Base-by-base conservation (phyloP, 208 protist species). In the Acanthamoeba triangularis region DNA sequence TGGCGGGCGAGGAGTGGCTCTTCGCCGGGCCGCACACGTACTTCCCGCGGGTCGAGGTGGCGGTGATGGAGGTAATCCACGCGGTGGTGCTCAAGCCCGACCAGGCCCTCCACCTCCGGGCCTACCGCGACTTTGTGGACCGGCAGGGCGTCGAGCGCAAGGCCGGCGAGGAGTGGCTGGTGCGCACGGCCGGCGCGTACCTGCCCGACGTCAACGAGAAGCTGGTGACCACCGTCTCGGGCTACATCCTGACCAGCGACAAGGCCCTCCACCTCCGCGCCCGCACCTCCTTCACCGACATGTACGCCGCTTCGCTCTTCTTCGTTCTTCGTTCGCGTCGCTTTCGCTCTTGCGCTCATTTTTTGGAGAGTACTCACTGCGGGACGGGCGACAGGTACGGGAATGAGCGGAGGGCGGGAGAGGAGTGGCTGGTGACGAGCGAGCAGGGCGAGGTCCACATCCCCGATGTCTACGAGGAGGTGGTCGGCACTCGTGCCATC, bases 1-100 rank as follows among this genome's bases (percentile, higher is more conserved):
- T 35, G 11, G 98, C 99, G 0, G 99, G 99, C 54, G 98, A 96
- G 37, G 98, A 99, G 96, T 99, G 98, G 98, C 96, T 99, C 69
- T 98, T 99, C 35, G 95, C 96, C 52, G 99, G 98, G 8, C 99
- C 99, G 28, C 95, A 98, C 65, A 99, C 98, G 65, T 99, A 99
- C 96, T 97, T 98, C 7, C 99, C 99, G 33, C 97, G 96, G 10
- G 97, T 99, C 18, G 98, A 99, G 85, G 98, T 99, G 82, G 94
- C 96, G 87, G 97, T 99, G 30, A 78, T 99, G 33, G 94, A 97
- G 56, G 96, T 95, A 44, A 96, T 99, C 16, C 90, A 96, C 25
- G 97, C 98, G 10, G 80, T 95, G 0, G 96, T 99, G 67, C 97
- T 99, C 47, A 96, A 97, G 54, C 97, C 98, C 6, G 98, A 99